Evolutionary conservation across 2,329 filamentous ascomycete species (phyloP), one percentile per base, ranked within the genome.

Genomic region (Trichocomaceae sp.): DNA sequence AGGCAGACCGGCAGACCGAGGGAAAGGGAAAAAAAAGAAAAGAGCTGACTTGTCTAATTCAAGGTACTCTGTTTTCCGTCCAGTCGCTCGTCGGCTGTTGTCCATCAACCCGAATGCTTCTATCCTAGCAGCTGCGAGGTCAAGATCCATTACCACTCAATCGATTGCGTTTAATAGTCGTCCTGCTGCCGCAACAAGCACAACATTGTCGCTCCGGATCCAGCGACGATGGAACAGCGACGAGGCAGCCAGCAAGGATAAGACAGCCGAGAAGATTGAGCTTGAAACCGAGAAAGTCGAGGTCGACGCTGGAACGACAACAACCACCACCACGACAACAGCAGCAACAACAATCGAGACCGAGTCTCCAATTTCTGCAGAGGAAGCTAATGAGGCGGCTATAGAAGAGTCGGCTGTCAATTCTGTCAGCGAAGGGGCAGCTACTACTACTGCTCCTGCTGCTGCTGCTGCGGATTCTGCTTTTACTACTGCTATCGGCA

Each of bases 21-120:
- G 15, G 1, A 19, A 17, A 13, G 17, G n/a, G 1, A 19, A 17
- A 13, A 19, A 9, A 7, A 20, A 9, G 10, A 41, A 17, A 22
- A 20, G 22, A 22, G 10, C 39, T 42, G 39, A 42, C 39, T 22
- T 15, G 13, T 35, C 2, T 42, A 3, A 6, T 19, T 51, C 22
- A 2, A 84, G 81, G 82, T 79, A 77, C 71, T 74, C 47, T 54
- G 52, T 75, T 60, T 72, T 86, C 61, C 80, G 82, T 58, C 80
- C 79, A 64, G 73, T 78, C 60, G 80, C 81, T 61, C 72, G 77
- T 64, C 79, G 81, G 64, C 76, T 81, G 48, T 63, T 83, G 56
- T 71, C 75, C 22, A 71, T 76, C 33, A 71, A 75, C 50, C 72
- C 77, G 33, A 41, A 47, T 41, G 63, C 70, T 58, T 72, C 74